A percentile compares a stretch with the other conserved stretches of the same genome.
These are phyloP conservation scores for Lentinula guzmanii DNA, from an alignment of 768 basidiomycete species.

Conservation along the genomic window DNA sequence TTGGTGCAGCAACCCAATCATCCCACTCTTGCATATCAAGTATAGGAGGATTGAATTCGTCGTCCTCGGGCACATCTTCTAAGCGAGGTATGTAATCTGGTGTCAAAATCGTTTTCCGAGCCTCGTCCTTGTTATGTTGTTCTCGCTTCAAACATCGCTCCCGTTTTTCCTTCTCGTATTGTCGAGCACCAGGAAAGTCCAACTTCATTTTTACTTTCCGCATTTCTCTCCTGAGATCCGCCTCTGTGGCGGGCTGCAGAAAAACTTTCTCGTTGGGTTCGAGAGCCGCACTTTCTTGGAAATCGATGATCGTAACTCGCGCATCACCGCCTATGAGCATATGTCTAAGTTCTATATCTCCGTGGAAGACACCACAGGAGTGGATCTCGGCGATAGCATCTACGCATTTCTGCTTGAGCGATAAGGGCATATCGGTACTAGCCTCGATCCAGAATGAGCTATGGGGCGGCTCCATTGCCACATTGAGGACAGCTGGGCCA, in stretches of 20 bases:
- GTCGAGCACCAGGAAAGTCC: conserved; percentile 28
- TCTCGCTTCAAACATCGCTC: not conserved
- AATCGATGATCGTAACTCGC: conserved; percentile 49
- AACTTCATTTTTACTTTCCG: conserved; percentile 51
- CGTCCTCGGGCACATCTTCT: not conserved
- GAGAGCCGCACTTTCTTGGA: conserved; percentile 32
- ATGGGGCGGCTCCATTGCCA: conserved; percentile 53
- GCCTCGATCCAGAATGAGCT: conserved; percentile 58
- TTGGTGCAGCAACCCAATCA: not conserved
- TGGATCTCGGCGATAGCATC: conserved; percentile 45
- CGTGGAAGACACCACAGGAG: conserved; percentile 40
- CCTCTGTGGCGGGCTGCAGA: conserved; percentile 28
- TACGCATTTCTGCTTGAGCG: conserved; percentile 47
- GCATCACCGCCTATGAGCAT: conserved; percentile 52
- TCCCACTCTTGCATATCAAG: conserved; percentile 1
- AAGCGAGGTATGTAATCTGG: not conserved
- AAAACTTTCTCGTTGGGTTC: conserved; percentile 21
- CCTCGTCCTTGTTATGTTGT: not conserved
- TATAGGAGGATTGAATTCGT: not conserved
- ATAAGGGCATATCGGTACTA: conserved; percentile 46
- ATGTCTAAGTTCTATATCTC: conserved; percentile 41
- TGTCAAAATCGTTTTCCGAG: not conserved
- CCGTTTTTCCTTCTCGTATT: conserved; percentile 7
- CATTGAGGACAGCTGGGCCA: conserved; percentile 28
- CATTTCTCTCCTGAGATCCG: conserved; percentile 45